Evolutionary conservation across 2,329 filamentous ascomycete genomes (phyloP), one percentile per base, ranked within the genome.

Genomic region (Lojkania enalia): DNA sequence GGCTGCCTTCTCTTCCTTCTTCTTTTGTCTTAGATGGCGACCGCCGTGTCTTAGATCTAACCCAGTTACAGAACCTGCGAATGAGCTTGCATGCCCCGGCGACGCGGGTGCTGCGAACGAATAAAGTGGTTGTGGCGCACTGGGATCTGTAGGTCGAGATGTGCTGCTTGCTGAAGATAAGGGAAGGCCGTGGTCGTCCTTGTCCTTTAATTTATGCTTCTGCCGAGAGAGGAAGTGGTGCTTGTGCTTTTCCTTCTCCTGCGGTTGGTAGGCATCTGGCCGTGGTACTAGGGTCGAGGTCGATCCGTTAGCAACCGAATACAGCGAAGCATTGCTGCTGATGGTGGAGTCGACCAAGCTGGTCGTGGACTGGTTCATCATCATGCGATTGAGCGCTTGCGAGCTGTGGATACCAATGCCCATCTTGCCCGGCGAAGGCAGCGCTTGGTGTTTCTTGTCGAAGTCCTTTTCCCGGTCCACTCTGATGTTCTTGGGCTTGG

Each of bases 51-150:
- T 78, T 19, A 92, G 73, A 67, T 92, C 88, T 32, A 92, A 74
- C 0, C 87, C 87, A 47, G 87, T 92, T 62, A 94, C 87, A 2
- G 86, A 87, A 71, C 94, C 95, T 27, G 85, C 79, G 65, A 97
- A 95, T 21, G 80, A 79, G 40, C 77, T 79, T 39, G 77, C 79
- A 12, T 84, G 82, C 0, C 80, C 85, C 1, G 88, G 87, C 48
- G 85, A 90, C 5, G 85, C 79, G 1, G 87, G 87, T 1, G 88
- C 70, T 45, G 84, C 87, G 69, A 92, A 91, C 50, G 83, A 90
- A 73, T 92, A 92, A 3, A 92, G 70, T 42, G 86, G 88, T 55
- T 82, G 86, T 0, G 88, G 86, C 2, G 86, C 86, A 60, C 75
- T 85, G 0, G 87, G 87, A 57, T 91, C 87, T 4, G 85, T 86